Evolutionary conservation across 257 asterid species (phyloP), one percentile per base, ranked within the genome.

Genomic region (Marsdenia floribunda): DNA sequence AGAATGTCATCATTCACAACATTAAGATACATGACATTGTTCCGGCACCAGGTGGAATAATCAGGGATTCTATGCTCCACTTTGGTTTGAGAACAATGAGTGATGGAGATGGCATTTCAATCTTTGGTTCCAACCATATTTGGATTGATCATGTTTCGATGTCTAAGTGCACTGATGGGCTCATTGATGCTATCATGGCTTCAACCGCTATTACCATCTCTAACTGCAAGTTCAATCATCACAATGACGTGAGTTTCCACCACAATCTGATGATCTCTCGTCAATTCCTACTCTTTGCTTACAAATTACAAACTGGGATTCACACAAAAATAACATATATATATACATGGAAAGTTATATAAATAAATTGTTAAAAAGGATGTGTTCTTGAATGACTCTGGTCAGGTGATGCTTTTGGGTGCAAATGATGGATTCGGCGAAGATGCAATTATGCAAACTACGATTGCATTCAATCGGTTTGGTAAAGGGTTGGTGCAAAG

Each of bases 121-220:
- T 90, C 46, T 90, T 74, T 46, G 82, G 90, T 59, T 76, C 96
- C 0, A 92, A 77, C 82, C 84, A 80, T 65, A 57, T 92, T 12
- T 90, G 98, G 97, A 85, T 90, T 18, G 98, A 90, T 80, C 98
- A 92, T 53, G 82, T 81, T 67, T 80, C 97, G 2, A 15, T 90
- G 73, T 68, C 92, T 3, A 86, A 44, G 53, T 86, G 85, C 38
- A 79, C 73, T 0, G 98, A 92, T 60, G 98, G 98, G 1, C 97
- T 90, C 65, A 47, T 90, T 18, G 97, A 92, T 60, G 98, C 87
- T 50, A 85, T 92, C 60, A 84, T 83, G 83, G 98, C 88, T n/a
- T 92, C 98, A 66, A 92, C 97, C 0, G 98, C 98, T 12, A 73
- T 92, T 65, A 92, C 98, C 75, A 85, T 92, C 76, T 92, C 98